phyloP scores from a whole-genome alignment of 371 early-diverging fungal genomes.

The Syncephalastrum racemosum region DNA sequence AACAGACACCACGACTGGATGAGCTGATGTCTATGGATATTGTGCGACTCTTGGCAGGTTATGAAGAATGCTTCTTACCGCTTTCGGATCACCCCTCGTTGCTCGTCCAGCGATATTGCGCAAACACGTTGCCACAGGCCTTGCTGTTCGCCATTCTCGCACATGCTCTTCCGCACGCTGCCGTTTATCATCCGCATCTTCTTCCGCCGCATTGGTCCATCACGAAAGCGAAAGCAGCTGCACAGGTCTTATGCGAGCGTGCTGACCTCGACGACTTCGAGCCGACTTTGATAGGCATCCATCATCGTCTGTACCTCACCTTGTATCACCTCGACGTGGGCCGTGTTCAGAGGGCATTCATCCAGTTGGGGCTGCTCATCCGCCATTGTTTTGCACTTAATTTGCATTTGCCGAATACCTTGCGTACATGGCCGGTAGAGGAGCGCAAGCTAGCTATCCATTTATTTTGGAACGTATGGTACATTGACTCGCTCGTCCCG shows the following conservation, averaged over 20 bases:
- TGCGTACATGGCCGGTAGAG: neutral
- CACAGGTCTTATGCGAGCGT: conserved; percentile 26
- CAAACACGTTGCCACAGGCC: conserved; percentile 21
- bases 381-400: conserved; percentile 38
- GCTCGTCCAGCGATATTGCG: conserved; percentile 25
- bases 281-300: conserved; percentile 29
- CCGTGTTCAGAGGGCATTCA: conserved; percentile 26
- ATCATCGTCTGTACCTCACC: conserved; percentile 29
- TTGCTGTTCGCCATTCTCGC: conserved; percentile 29
- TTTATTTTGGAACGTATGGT: conserved; percentile 41
- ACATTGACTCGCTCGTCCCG: conserved; percentile 34
- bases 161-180: conserved; percentile 30
- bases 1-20: neutral
- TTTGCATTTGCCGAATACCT: conserved; percentile 17
- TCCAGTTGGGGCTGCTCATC: conserved; percentile 34
- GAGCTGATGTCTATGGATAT: conserved; percentile 17
- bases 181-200: conserved; percentile 30
- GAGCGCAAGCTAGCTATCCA: conserved; percentile 33
- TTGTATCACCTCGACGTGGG: conserved; percentile 38
- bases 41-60: conserved; percentile 22
- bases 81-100: conserved; percentile 25
- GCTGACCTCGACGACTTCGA: conserved; percentile 23
- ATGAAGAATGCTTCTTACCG: conserved; percentile 37
- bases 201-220: conserved; percentile 26
- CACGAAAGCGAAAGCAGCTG: conserved; percentile 26